A percentile compares a stretch with the other conserved stretches of the same genome.
These are phyloP conservation scores for Cornus controversa DNA, from an alignment of 148 eudicot species.

Conservation along the genomic window DNA sequence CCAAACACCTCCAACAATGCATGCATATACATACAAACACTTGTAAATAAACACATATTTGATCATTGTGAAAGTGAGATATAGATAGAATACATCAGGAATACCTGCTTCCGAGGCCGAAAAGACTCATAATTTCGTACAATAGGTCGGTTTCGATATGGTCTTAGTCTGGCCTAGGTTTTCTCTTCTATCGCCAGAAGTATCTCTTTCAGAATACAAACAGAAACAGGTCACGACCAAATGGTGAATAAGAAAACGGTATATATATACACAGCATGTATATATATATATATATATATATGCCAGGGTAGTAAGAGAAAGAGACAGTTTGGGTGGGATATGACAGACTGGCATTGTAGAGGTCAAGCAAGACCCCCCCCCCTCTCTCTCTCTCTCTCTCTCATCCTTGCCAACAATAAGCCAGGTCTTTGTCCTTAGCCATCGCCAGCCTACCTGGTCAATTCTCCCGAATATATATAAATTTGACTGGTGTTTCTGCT, in stretches of 20 bases:
- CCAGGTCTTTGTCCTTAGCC: constrained; percentile 22
- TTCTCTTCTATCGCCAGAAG: not conserved
- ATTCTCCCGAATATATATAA: not conserved
- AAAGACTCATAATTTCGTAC: constrained; percentile 52
- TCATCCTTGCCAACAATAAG: not conserved
- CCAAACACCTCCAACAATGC: not conserved
- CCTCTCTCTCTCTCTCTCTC: no score
- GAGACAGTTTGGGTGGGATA: not conserved
- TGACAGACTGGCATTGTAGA: constrained; percentile 14
- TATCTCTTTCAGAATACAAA: not conserved
- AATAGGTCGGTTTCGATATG: no score
- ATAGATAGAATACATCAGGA: not conserved
- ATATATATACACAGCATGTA: no score
- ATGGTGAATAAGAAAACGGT: not conserved
- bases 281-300: constrained; percentile 1
- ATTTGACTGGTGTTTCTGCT: no score
- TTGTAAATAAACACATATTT: no score
- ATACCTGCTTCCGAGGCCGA: constrained; percentile 75
- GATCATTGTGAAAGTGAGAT: not conserved
- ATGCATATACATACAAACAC: not conserved
- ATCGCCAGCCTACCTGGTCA: constrained; percentile 22
- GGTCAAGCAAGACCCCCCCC: constrained; percentile 14
- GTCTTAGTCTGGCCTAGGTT: not conserved
- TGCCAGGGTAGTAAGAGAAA: not conserved
- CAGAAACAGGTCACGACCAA: not conserved